Conservation (phyloP, 2,329 filamentous ascomycete genomes). For the Lachnellula occidentalis region DNA sequence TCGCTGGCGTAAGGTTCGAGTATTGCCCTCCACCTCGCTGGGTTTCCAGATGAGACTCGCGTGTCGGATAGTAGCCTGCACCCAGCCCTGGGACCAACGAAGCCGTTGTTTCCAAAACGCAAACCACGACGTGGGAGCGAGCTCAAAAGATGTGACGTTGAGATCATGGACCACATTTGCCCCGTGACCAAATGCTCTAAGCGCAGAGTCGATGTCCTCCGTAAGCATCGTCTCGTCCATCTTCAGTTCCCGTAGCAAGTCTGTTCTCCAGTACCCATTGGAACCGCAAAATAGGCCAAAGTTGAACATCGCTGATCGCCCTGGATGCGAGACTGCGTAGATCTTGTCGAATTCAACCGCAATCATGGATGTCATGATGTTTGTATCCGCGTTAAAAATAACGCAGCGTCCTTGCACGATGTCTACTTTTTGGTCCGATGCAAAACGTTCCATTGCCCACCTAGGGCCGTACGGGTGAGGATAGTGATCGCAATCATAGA, state of each 20-base stretch:
- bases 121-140: conserved; percentile 39
- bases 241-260: conserved; percentile 39
- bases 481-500: conserved; percentile 47
- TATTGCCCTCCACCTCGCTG: conserved; percentile 27
- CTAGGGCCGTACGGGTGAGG: conserved; percentile 43
- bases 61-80: conserved; percentile 41
- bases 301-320: conserved; percentile 40
- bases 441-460: conserved; percentile 44
- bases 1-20: conserved; percentile 33
- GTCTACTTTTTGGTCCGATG: conserved; percentile 37
- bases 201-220: conserved; percentile 45
- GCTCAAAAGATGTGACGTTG: conserved; percentile 43
- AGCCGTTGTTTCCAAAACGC: conserved; percentile 46
- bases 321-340: conserved; percentile 45
- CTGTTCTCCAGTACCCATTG: conserved; percentile 44
- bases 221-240: conserved; percentile 47
- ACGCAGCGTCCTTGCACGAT: conserved; percentile 46
- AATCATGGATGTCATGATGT: conserved; percentile 41
- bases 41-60: conserved; percentile 38
- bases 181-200: conserved; percentile 36
- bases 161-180: conserved; percentile 42
- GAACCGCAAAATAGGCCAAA: conserved; percentile 45
- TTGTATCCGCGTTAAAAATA: conserved; percentile 41
- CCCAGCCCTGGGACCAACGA: conserved; percentile 46
- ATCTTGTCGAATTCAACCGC: conserved; percentile 47